phyloP scores from a whole-genome alignment of 768 basidiomycete genomes.

The Termitomyces sp. region DNA sequence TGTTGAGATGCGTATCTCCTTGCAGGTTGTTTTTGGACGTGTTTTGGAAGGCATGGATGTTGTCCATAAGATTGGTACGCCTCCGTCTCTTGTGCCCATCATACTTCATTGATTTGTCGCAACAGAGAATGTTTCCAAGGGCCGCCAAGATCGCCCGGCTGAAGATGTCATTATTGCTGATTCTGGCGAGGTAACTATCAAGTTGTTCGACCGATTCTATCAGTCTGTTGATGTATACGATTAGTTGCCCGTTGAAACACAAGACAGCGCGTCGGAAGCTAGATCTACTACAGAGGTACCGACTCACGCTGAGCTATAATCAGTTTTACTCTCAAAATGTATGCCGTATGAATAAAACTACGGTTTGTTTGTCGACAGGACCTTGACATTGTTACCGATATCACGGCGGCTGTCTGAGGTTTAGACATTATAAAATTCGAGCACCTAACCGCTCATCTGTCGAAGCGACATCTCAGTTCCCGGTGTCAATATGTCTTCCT shows the following conservation, averaged over 20 bases:
- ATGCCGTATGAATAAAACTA: slow-evolving; percentile 48
- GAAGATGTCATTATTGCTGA: slow-evolving; percentile 78
- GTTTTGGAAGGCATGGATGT: slow-evolving; percentile 93
- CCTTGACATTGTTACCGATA: slow-evolving; percentile 17
- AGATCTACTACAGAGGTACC: slow-evolving; percentile 84
- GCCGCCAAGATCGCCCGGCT: slow-evolving; percentile 61
- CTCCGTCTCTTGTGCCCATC: too few species aligned
- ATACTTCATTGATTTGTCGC: background rate
- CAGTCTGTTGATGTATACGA: slow-evolving; percentile 1
- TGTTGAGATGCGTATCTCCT: background rate
- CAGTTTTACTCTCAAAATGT: slow-evolving; percentile 31
- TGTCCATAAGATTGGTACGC: slow-evolving; percentile 65
- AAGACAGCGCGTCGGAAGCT: slow-evolving; percentile 12
- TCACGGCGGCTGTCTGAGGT: slow-evolving; percentile 3
- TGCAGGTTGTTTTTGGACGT: slow-evolving; percentile 86
- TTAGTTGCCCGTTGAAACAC: slow-evolving; percentile 46
- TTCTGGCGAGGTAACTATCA: slow-evolving; percentile 72
- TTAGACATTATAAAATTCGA: background rate
- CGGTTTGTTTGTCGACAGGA: slow-evolving; percentile 46
- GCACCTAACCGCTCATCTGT: background rate
- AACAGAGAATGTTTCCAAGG: slow-evolving; percentile 73
- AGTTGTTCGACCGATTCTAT: background rate
- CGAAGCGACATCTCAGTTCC: slow-evolving; percentile 9
- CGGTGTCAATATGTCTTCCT: slow-evolving; percentile 7
- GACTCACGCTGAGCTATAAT: slow-evolving; percentile 89